These are phyloP conservation scores for Candida ficus DNA, from an alignment of 805 yeast genomes.

Conservation along the genomic window DNA sequence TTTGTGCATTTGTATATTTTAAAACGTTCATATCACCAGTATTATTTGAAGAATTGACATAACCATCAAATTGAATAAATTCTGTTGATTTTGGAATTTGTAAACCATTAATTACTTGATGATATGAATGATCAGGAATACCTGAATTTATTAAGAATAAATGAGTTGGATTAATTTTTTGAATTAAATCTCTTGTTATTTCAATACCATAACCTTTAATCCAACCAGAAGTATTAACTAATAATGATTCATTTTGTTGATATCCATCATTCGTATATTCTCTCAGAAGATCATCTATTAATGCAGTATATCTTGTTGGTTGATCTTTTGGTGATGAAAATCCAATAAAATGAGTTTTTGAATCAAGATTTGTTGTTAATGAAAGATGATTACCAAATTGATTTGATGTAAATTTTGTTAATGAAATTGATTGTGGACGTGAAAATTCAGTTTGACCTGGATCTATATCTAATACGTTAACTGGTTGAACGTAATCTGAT, in stretches of 20 bases:
- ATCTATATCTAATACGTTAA: slow-evolving; percentile 68
- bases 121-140: no score
- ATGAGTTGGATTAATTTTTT: slow-evolving; percentile 45
- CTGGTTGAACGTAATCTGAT: slow-evolving; percentile 17
- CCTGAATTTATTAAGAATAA: slow-evolving; percentile 50
- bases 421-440: slow-evolving; percentile 63
- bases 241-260: slow-evolving; percentile 29
- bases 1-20: slow-evolving; percentile 44
- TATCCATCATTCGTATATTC: slow-evolving; percentile 28
- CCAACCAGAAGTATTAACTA: slow-evolving; percentile 89
- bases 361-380: slow-evolving; percentile 11
- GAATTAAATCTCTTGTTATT: slow-evolving; percentile 42
- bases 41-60: no score
- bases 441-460: slow-evolving; percentile 87
- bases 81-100: no score
- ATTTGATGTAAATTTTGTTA: slow-evolving; percentile 32
- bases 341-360: slow-evolving; percentile 9
- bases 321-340: slow-evolving; percentile 51
- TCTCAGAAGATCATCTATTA: slow-evolving; percentile 37
- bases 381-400: slow-evolving; percentile 33
- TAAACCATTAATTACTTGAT: no score
- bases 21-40: slow-evolving; percentile 12
- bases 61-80: no score
- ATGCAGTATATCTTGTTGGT: slow-evolving; percentile 49
- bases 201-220: slow-evolving; percentile 80